These are phyloP conservation scores for Naganishia friedmannii DNA, from an alignment of 768 basidiomycete genomes.

Conservation along the genomic window DNA sequence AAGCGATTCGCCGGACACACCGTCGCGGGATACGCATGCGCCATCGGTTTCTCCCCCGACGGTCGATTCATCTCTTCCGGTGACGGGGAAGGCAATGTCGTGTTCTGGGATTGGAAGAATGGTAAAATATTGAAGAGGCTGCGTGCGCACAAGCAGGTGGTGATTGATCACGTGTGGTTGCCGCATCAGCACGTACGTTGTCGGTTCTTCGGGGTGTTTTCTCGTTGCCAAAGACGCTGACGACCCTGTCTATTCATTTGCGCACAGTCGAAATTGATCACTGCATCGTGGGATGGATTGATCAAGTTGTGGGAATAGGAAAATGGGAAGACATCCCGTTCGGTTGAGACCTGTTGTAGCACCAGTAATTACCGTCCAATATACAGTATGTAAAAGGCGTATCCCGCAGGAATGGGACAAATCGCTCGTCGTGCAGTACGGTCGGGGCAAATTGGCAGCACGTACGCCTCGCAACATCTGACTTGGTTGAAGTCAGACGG, in stretches of 20 bases:
- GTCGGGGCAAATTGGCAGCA: too few species aligned
- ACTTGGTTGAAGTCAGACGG: too few species aligned
- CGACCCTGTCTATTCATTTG: constrained; percentile 16
- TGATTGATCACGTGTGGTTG: constrained; percentile 95
- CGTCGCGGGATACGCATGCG: constrained; percentile 93
- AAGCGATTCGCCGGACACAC: constrained; percentile 97
- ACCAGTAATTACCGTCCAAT: too few species aligned
- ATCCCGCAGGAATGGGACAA: too few species aligned
- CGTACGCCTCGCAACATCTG: too few species aligned
- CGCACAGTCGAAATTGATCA: constrained; percentile 86
- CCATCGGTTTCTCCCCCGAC: constrained; percentile 95
- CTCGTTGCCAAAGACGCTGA: background rate
- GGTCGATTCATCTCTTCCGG: constrained; percentile 98
- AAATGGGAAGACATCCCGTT: background rate
- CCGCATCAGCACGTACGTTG: constrained; percentile 88
- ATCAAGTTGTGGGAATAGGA: constrained; percentile 79
- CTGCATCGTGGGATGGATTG: constrained; percentile 94
- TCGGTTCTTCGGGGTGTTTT: background rate
- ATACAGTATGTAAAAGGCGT: too few species aligned
- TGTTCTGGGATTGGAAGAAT: constrained; percentile 99
- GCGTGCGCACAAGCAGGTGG: constrained; percentile 88
- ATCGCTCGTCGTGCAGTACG: too few species aligned
- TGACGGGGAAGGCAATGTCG: constrained; percentile 88
- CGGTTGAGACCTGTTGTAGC: background rate
- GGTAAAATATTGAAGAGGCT: constrained; percentile 87